Percentiles rank a stretch among this genome's conserved stretches.
phyloP scores from a whole-genome alignment of 2,329 filamentous ascomycete species.

The Penicillium sclerotiorum region DNA sequence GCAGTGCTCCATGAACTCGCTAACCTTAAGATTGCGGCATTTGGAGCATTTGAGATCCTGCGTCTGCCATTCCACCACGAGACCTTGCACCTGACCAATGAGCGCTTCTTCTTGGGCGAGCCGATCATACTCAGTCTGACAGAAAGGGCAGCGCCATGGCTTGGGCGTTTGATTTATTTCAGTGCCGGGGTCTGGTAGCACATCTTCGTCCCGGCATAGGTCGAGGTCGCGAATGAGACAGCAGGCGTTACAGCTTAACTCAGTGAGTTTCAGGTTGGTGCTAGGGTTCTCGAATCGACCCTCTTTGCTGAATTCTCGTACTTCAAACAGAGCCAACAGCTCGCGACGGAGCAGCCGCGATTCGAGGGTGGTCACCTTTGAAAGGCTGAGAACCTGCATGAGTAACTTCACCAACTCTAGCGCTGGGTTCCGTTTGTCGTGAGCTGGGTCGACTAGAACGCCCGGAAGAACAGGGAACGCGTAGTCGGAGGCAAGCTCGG shows the following conservation, averaged over 20 bases:
- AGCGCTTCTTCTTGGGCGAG: constrained; percentile 81
- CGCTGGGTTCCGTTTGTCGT: constrained; percentile 70
- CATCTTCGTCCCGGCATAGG: constrained; percentile 83
- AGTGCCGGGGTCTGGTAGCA: constrained; percentile 60
- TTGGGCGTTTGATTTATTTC: constrained; percentile 39
- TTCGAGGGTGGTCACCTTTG: constrained; percentile 87
- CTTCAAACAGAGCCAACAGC: constrained; percentile 84
- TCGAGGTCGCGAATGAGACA: constrained; percentile 88
- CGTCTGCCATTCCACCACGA: constrained; percentile 77
- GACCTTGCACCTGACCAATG: constrained; percentile 72
- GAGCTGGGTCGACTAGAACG: constrained; percentile 50
- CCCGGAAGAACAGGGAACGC: constrained; percentile 73
- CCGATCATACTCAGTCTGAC: constrained; percentile 73
- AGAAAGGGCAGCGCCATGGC: constrained; percentile 77
- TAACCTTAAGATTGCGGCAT: constrained; percentile 67
- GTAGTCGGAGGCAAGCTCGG: constrained; percentile 85
- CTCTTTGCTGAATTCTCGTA: constrained; percentile 88
- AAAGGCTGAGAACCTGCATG: constrained; percentile 88
- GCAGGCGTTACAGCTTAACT: constrained; percentile 86
- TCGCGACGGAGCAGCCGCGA: constrained; percentile 87
- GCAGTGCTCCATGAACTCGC: constrained; percentile 97
- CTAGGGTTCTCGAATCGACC: constrained; percentile 88
- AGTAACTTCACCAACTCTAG: constrained; percentile 90
- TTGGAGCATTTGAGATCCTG: constrained; percentile 90
- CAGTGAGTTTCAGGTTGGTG: constrained; percentile 69